phyloP scores from a whole-genome alignment of 2,329 filamentous ascomycete genomes.

The Neoarthrinium moseri region DNA sequence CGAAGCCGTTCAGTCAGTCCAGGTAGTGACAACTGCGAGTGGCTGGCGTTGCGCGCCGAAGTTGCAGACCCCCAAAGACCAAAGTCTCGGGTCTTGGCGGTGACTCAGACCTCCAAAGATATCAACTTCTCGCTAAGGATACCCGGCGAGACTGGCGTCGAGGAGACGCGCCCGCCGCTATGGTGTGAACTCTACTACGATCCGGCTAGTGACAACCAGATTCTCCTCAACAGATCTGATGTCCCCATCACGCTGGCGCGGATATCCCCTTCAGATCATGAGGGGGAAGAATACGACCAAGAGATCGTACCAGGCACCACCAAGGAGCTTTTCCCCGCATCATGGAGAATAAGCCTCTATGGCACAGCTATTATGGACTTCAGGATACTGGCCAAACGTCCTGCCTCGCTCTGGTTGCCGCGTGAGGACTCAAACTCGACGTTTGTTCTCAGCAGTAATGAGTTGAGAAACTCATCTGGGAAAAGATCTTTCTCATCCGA shows the following conservation, averaged over 20 bases:
- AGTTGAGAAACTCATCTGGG: constrained; percentile 42
- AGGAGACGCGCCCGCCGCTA: constrained; percentile 45
- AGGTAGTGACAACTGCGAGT: constrained; percentile 55
- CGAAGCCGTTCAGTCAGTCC: constrained; percentile 55
- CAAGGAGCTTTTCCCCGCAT: constrained; percentile 51
- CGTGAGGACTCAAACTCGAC: constrained; percentile 25
- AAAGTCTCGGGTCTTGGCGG: constrained; percentile 57
- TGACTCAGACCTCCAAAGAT: constrained; percentile 59
- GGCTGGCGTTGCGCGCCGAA: constrained; percentile 55
- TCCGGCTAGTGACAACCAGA: constrained; percentile 56
- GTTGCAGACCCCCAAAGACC: constrained; percentile 48
- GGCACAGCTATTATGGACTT: constrained; percentile 54
- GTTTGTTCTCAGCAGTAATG: constrained; percentile 27
- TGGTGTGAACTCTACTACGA: constrained; percentile 63
- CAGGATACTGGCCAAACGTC: constrained; percentile 55
- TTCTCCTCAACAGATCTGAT: constrained; percentile 55
- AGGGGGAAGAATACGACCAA: constrained; percentile 39
- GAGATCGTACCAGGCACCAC: constrained; percentile 42
- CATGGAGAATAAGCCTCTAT: constrained; percentile 54
- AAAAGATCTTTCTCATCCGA: constrained; percentile 50
- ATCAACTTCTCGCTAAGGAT: constrained; percentile 60
- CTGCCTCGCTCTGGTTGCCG: constrained; percentile 36
- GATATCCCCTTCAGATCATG: constrained; percentile 39
- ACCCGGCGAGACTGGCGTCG: constrained; percentile 44
- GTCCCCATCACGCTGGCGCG: constrained; percentile 50